Percentiles rank a stretch among this genome's conserved stretches.
Evolutionary conservation across 805 yeast genomes (phyloP).

Genomic region (Wickerhamiella australiensis): DNA sequence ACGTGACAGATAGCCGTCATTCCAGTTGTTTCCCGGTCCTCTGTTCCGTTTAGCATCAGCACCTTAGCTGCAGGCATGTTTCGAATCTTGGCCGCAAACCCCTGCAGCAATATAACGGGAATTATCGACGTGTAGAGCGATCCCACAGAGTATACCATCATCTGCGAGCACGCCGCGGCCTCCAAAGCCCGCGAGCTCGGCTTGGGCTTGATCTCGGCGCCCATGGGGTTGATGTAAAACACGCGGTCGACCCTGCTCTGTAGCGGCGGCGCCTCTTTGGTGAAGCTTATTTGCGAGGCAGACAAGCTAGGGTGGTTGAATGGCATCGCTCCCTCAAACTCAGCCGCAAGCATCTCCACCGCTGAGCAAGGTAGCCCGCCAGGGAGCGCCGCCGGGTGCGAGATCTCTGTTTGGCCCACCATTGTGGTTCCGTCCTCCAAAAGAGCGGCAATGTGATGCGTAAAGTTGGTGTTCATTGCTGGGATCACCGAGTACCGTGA

Average conservation of each 20-base stretch:
- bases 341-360: background rate
- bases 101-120: constrained; percentile 64
- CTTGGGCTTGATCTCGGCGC: constrained; percentile 69
- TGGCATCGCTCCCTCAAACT: constrained; percentile 46
- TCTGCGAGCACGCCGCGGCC: constrained; percentile 38
- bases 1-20: constrained; percentile 51
- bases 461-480: constrained; percentile 71
- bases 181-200: constrained; percentile 53
- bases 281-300: constrained; percentile 62
- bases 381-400: constrained; percentile 51
- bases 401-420: constrained; percentile 86
- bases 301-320: constrained; percentile 70
- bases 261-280: constrained; percentile 51
- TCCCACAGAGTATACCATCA: constrained; percentile 69
- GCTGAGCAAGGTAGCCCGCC: background rate
- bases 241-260: constrained; percentile 61
- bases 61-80: constrained; percentile 30
- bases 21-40: constrained; percentile 70
- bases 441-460: constrained; percentile 73
- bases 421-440: constrained; percentile 58
- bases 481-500: constrained; percentile 51
- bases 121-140: constrained; percentile 77
- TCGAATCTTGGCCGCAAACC: constrained; percentile 39
- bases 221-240: constrained; percentile 74
- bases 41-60: constrained; percentile 57